A percentile compares a stretch with the other conserved stretches of the same genome.
Evolutionary conservation across 1,139 yeast genomes (phyloP).

Genomic region (Blastobotrys arbuscula): DNA sequence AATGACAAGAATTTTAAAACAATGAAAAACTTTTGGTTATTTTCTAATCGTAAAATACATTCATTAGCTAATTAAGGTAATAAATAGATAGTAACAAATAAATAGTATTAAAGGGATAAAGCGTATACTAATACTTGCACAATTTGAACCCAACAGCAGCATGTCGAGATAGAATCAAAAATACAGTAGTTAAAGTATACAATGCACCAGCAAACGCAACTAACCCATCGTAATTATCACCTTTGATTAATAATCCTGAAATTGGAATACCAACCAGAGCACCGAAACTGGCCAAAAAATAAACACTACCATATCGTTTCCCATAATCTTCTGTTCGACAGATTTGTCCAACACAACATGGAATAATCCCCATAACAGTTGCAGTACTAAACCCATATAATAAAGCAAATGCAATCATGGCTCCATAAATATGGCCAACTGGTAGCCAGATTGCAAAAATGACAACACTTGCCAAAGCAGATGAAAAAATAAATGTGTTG

Average conservation of each 20-base stretch:
- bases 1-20: no score
- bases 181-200: constrained; percentile 31
- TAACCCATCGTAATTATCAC: constrained; percentile 36
- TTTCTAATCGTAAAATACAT: no score
- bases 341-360: constrained; percentile 48
- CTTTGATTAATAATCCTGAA: constrained; percentile 45
- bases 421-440: constrained; percentile 39
- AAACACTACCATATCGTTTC: constrained; percentile 44
- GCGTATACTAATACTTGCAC: constrained; percentile 14
- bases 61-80: no score
- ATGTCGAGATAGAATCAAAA: constrained; percentile 34
- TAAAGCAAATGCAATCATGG: constrained; percentile 44
- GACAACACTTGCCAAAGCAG: constrained; percentile 39
- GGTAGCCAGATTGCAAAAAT: constrained; percentile 49
- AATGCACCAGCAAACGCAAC: constrained; percentile 38
- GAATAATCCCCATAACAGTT: constrained; percentile 44
- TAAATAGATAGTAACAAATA: no score
- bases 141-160: constrained; percentile 35
- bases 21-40: no score
- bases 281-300: constrained; percentile 42
- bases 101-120: no score
- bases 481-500: constrained; percentile 46
- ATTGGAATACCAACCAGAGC: constrained; percentile 46
- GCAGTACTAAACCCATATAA: constrained; percentile 50
- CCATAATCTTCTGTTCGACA: constrained; percentile 48